These are phyloP conservation scores for Elsinoe arachidis DNA, from an alignment of 2,329 filamentous ascomycete genomes.

Conservation along the genomic window DNA sequence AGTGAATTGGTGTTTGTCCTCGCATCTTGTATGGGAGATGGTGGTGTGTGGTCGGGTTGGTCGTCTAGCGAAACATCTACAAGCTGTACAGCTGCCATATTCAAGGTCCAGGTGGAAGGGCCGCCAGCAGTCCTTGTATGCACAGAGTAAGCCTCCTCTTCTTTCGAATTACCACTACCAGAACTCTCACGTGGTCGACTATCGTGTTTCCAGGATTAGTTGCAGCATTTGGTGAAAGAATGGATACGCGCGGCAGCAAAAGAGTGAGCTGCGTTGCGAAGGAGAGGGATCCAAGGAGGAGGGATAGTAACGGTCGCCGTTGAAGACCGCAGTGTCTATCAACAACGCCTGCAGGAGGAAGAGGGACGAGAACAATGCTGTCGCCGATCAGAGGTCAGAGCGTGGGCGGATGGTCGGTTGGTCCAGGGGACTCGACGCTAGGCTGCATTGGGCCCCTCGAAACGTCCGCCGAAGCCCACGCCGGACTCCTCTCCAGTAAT, in stretches of 20 bases:
- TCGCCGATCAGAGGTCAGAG: conserved; percentile 10
- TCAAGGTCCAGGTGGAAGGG: not conserved
- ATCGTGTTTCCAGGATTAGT: not conserved
- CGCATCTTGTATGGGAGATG: not conserved
- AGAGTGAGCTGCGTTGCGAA: conserved; percentile 11
- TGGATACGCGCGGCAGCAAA: conserved; percentile 10
- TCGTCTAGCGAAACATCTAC: conserved; percentile 6
- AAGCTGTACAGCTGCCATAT: conserved; percentile 9
- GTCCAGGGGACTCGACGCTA: not conserved
- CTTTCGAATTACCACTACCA: not conserved
- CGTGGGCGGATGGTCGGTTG: not conserved
- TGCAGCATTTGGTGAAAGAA: conserved; percentile 4
- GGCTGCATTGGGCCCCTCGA: not conserved
- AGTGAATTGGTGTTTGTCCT: conserved; percentile 10
- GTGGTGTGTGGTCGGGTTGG: not conserved
- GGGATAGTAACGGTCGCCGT: conserved; percentile 10
- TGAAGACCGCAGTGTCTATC: conserved; percentile 10
- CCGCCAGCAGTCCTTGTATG: conserved; percentile 8
- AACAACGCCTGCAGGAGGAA: conserved; percentile 11
- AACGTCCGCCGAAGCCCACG: no score
- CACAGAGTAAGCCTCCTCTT: not conserved
- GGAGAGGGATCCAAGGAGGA: conserved; percentile 2
- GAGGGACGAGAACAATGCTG: conserved; percentile 11
- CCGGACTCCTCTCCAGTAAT: not conserved
- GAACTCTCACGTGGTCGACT: not conserved